These are phyloP conservation scores for Phlebiopsis gigantea DNA, from an alignment of 768 basidiomycete genomes.

Conservation along the genomic window DNA sequence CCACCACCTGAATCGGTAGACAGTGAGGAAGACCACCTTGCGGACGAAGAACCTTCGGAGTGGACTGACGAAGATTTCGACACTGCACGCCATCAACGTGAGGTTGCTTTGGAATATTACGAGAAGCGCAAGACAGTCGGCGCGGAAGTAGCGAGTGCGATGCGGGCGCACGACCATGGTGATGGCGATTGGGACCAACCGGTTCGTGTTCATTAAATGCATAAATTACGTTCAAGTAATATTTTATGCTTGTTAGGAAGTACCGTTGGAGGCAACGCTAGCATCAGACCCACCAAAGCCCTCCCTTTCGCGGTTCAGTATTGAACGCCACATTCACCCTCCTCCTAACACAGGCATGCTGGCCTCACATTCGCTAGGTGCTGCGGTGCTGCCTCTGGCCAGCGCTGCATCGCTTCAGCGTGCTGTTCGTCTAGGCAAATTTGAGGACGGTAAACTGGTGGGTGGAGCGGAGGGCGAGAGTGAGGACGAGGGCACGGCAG, in stretches of 20 bases:
- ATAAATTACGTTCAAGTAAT: background rate
- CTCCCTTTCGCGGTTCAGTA: conserved; percentile 61
- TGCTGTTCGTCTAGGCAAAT: conserved; percentile 26
- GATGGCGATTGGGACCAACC: conserved; percentile 41
- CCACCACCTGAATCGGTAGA: conserved; percentile 26
- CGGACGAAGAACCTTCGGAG: conserved; percentile 23
- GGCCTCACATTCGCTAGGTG: conserved; percentile 26
- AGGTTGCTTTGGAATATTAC: conserved; percentile 69
- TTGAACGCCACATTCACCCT: conserved; percentile 30
- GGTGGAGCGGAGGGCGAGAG: conserved; percentile 27
- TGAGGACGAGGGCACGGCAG: conserved; percentile 18
- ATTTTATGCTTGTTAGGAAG: conserved; percentile 29
- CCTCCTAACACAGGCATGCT: conserved; percentile 12
- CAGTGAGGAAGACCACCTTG: conserved; percentile 21
- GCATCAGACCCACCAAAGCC: conserved; percentile 38
- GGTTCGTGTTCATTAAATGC: conserved; percentile 26
- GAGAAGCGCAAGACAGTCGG: conserved; percentile 54
- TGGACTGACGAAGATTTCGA: conserved; percentile 57
- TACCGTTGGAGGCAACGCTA: conserved; percentile 37
- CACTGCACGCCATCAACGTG: conserved; percentile 63
- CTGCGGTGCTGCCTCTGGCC: conserved; percentile 26
- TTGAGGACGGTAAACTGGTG: conserved; percentile 24
- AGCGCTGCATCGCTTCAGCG: conserved; percentile 20
- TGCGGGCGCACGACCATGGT: conserved; percentile 41
- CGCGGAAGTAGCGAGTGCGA: conserved; percentile 43